Evolutionary conservation across 768 basidiomycete genomes (phyloP), one percentile per base, ranked within the genome.

Genomic region (Suillus lakei): DNA sequence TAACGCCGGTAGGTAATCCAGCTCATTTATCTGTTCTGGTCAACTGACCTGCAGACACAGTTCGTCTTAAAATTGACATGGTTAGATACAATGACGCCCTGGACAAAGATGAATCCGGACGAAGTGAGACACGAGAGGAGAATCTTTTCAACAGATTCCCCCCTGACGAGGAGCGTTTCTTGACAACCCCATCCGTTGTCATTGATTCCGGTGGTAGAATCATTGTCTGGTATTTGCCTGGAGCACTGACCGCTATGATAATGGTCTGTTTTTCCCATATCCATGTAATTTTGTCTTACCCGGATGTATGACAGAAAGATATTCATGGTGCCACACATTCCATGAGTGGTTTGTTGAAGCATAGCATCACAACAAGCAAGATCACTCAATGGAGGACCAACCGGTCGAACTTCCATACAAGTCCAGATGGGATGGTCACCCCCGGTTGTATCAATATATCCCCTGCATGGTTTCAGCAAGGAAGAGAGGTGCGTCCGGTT

Each of bases 391-490:
- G 54, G 54, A 34, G 54, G 54, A 55, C 54, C 21, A 1, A 55
- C 32, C 2, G 13, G 21, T 55, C 21, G 0, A 55, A 55, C 21
- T 34, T 55, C 12, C 21, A 55, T n/a, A 12, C 54, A n/a, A 55
- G 54, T 55, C 32, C 12, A 2, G 54, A 55, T 34, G 32, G 32
- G 12, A 55, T n/a, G 32, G 9, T 55, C 54, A 36, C 32, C 10
- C 32, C 54, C 1, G 13, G 54, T 34, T 55, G 54, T 5, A 55
- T 55, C 54, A 54, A 54, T n/a, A 54, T 54, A 54, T 54, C 53
- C 4, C 53, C 53, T 4, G 30, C 53, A 34, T 54, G 54, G 54
- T 55, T 55, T 55, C 54, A 55, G 13, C 54, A 55, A 55, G 54
- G 54, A 23, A 55, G 54, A 55, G 54, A 55, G 54, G 54, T 55